Conservation (phyloP, 2,329 filamentous ascomycete genomes). For the Paecilomyces niveus region DNA sequence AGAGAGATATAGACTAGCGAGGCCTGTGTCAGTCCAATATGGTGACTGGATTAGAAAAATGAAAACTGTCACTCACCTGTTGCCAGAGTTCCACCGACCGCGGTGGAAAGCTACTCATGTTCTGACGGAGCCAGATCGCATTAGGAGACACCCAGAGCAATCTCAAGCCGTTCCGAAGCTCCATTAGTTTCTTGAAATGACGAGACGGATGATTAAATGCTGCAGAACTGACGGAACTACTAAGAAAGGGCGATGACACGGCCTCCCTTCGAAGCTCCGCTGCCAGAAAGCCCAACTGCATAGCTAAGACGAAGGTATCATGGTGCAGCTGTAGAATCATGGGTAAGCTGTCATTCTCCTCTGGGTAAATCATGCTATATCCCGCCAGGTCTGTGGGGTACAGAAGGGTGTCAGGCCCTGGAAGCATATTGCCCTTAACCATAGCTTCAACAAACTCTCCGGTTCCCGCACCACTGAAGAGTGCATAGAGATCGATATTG, state of each 20-base stretch:
- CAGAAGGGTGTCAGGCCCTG: constrained; percentile 31
- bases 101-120: constrained; percentile 29
- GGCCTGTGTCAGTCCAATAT: constrained; percentile 1
- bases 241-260: constrained; percentile 9
- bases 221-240: constrained; percentile 1
- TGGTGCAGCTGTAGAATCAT: constrained; percentile 39
- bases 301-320: constrained; percentile 39
- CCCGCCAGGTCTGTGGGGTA: constrained; percentile 27
- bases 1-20: constrained; percentile 38
- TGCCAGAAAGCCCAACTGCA: constrained; percentile 38
- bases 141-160: constrained; percentile 33
- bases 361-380: constrained; percentile 28
- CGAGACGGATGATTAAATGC: constrained; percentile 14
- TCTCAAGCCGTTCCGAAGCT: constrained; percentile 29
- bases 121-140: constrained; percentile 27
- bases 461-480: constrained; percentile 45
- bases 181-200: constrained; percentile 26
- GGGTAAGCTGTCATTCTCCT: constrained; percentile 31
- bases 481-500: constrained; percentile 49
- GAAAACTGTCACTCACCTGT: constrained; percentile 28
- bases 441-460: constrained; percentile 45
- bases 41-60: neutral
- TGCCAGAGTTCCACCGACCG: constrained; percentile 34
- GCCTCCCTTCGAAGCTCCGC: constrained; percentile 32
- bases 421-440: constrained; percentile 42